Conservation (phyloP, 345 rosid species). For the Excoecaria agallocha region DNA sequence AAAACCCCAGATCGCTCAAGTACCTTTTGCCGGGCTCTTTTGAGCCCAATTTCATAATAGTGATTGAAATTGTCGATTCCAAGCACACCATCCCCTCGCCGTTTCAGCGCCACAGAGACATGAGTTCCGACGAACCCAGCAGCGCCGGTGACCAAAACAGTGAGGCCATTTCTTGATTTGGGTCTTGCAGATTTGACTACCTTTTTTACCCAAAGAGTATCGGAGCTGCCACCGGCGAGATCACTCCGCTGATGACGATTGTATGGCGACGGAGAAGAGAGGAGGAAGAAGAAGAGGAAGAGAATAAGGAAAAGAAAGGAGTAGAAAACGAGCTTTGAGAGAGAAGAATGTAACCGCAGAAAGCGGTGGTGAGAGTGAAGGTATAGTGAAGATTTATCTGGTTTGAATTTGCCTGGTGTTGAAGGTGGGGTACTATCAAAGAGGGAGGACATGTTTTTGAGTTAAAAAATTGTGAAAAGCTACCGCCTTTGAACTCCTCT, state of each 20-base stretch:
- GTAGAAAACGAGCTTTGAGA: slow-evolving; percentile 46
- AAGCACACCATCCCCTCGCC: slow-evolving; percentile 73
- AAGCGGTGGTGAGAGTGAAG: slow-evolving; percentile 24
- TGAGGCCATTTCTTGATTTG: slow-evolving; percentile 34
- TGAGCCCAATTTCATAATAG: slow-evolving; percentile 56
- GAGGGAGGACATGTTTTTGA: slow-evolving; percentile 55
- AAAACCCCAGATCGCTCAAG: slow-evolving; percentile 52
- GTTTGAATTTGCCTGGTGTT: slow-evolving; percentile 63
- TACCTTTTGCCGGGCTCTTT: slow-evolving; percentile 51
- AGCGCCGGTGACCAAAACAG: slow-evolving; percentile 73
- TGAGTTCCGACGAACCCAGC: slow-evolving; percentile 80
- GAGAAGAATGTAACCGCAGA: slow-evolving; percentile 47
- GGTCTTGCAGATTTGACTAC: slow-evolving; percentile 51
- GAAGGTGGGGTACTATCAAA: slow-evolving; percentile 49
- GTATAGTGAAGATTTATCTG: slow-evolving; percentile 43
- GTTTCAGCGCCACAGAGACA: slow-evolving; percentile 48
- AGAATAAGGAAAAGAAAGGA: slow-evolving; percentile 47
- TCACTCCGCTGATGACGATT: slow-evolving; percentile 33
- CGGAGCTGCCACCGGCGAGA: slow-evolving; percentile 32
- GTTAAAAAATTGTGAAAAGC: background rate
- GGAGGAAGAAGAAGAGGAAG: slow-evolving; percentile 37
- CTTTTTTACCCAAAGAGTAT: slow-evolving; percentile 48
- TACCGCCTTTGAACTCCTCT: background rate
- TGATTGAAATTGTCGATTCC: slow-evolving; percentile 74
- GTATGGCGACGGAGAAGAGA: slow-evolving; percentile 28